These are phyloP conservation scores for Myxozyma vanderwaltii DNA, from an alignment of 805 yeast species.

Conservation along the genomic window DNA sequence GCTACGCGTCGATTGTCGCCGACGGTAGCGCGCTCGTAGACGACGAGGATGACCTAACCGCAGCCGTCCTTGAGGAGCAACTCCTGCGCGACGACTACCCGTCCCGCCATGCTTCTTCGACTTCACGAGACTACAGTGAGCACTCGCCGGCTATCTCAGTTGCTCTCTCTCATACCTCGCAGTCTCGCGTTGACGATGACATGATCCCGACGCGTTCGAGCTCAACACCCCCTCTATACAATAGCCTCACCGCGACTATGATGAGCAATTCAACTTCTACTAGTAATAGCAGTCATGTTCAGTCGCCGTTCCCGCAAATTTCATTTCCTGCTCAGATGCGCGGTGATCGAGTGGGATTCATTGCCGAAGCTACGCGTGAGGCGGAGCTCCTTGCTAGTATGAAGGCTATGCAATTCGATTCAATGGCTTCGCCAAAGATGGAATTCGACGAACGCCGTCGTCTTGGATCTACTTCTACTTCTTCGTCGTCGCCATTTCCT, in stretches of 20 bases:
- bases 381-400: constrained; percentile 37
- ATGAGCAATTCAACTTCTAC: constrained; percentile 8
- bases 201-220: constrained; percentile 1
- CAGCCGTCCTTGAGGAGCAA: constrained; percentile 8
- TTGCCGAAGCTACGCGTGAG: constrained; percentile 42
- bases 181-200: constrained; percentile 19
- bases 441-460: constrained; percentile 30
- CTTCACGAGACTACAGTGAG: constrained; percentile 1
- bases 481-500: constrained; percentile 11
- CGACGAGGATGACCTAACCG: constrained; percentile 10
- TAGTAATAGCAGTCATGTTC: constrained; percentile 4
- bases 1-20: constrained; percentile 18
- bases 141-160: constrained; percentile 19
- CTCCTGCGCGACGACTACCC: constrained; percentile 7
- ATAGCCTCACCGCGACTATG: constrained; percentile 3
- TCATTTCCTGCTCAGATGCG: constrained; percentile 10
- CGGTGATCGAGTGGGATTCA: constrained; percentile 16
- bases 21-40: background rate
- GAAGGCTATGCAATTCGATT: constrained; percentile 10
- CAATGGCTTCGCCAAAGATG: constrained; percentile 12
- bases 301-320: constrained; percentile 12
- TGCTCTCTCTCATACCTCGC: constrained; percentile 23
- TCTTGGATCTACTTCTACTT: constrained; percentile 2
- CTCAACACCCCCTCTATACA: constrained; percentile 24
- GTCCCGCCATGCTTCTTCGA: constrained; percentile 3